Evolutionary conservation across 192 early-diverging fungal species (phyloP).

Genomic region (Backusella psychrophila): DNA sequence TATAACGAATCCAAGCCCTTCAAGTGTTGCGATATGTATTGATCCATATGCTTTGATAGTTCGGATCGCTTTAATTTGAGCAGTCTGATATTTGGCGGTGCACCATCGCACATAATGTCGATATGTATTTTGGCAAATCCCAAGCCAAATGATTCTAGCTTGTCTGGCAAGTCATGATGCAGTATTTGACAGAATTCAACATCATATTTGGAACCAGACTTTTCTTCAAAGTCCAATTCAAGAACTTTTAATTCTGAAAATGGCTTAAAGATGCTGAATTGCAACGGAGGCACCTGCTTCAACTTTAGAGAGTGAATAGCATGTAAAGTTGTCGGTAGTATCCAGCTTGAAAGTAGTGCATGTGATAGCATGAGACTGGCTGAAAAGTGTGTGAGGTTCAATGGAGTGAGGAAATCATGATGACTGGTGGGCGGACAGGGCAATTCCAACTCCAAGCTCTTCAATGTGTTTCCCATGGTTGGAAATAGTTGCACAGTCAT

Average conservation of each 20-base stretch:
- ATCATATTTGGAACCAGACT: not conserved
- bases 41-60: not conserved
- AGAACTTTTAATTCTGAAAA: not conserved
- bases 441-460: not conserved
- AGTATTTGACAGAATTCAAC: not conserved
- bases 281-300: not conserved
- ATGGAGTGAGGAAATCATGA: not conserved
- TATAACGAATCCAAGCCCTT: not conserved
- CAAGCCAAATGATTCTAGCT: not conserved
- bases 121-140: not conserved
- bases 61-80: not conserved
- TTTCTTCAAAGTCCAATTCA: not conserved
- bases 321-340: not conserved
- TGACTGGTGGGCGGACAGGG: not conserved
- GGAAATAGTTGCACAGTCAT: not conserved
- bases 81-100: not conserved
- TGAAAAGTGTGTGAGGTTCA: not conserved
- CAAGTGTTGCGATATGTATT: not conserved
- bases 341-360: not conserved
- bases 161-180: not conserved
- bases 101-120: not conserved
- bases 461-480: not conserved
- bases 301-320: not conserved
- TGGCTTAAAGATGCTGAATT: not conserved
- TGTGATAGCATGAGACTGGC: not conserved